Conservation (phyloP, 345 rosid genomes). For the Corchorus olitorius region DNA sequence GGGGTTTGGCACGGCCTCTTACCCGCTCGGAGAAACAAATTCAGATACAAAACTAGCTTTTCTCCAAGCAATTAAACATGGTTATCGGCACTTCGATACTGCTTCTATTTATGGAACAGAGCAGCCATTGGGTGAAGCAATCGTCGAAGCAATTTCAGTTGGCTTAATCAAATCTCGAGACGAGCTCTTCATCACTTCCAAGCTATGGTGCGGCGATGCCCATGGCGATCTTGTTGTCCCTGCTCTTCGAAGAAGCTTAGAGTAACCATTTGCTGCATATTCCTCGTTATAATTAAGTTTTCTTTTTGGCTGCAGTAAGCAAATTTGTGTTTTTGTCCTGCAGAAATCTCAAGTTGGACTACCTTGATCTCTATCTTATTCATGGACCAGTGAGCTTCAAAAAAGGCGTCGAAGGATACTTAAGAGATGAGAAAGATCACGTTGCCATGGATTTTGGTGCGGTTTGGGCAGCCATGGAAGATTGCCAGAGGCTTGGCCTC, state of each 20-base stretch:
- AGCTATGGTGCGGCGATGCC: conserved; percentile 68
- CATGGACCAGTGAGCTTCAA: conserved; percentile 87
- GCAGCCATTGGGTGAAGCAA: conserved; percentile 46
- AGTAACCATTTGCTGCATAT: conserved; percentile 29
- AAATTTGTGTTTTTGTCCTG: not conserved
- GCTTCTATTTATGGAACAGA: conserved; percentile 42
- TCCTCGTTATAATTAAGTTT: too few species aligned
- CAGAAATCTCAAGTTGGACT: conserved; percentile 4
- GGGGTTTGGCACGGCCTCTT: not conserved
- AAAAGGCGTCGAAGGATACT: conserved; percentile 57
- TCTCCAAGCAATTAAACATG: conserved; percentile 42
- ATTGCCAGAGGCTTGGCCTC: conserved; percentile 37
- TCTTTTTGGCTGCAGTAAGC: too few species aligned
- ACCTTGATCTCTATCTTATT: conserved; percentile 27
- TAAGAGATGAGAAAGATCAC: conserved; percentile 57
- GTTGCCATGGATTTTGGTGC: conserved; percentile 56
- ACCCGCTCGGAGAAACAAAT: not conserved
- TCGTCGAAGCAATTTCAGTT: conserved; percentile 42
- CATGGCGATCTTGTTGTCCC: conserved; percentile 50
- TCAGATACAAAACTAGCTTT: not conserved
- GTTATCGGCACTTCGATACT: conserved; percentile 52
- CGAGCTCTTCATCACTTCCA: conserved; percentile 57
- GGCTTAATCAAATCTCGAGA: conserved; percentile 48
- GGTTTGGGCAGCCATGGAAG: conserved; percentile 75
- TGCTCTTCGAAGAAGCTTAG: conserved; percentile 45